A percentile compares a stretch with the other conserved stretches of the same genome.
Evolutionary conservation across 495 filamentous ascomycete genomes (phyloP).

Genomic region (Neurospora sp.): DNA sequence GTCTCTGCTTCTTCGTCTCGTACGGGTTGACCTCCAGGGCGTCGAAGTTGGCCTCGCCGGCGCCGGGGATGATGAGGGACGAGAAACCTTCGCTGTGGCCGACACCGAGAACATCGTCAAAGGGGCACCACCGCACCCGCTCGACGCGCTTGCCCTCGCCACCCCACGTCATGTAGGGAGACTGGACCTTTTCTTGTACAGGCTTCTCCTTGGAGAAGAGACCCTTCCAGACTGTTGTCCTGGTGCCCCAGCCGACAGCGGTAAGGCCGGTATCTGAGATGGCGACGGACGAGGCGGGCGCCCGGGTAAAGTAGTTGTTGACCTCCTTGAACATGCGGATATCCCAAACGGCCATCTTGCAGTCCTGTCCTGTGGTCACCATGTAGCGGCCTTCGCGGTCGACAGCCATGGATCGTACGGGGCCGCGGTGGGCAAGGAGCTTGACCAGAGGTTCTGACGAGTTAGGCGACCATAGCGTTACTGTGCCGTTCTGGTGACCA

Average conservation of each 20-base stretch:
- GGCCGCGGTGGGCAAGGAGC: conserved; percentile 85
- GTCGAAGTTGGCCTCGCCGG: conserved; percentile 95
- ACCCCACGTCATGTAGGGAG: conserved; percentile 89
- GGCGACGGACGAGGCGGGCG: conserved; percentile 72
- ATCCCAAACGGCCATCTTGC: conserved; percentile 92
- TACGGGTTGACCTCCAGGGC: conserved; percentile 92
- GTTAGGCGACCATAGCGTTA: conserved; percentile 95
- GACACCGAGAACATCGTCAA: conserved; percentile 83
- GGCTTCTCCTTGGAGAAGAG: conserved; percentile 58
- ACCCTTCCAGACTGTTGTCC: conserved; percentile 79
- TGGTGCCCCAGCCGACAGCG: conserved; percentile 86
- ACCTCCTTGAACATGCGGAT: conserved; percentile 89
- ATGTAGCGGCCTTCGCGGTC: conserved; percentile 91
- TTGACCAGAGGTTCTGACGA: conserved; percentile 78
- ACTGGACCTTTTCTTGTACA: conserved; percentile 69
- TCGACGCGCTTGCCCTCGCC: conserved; percentile 76
- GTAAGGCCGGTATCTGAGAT: conserved; percentile 84
- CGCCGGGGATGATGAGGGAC: conserved; percentile 80
- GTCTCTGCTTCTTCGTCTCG: conserved; percentile 85
- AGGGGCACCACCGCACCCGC: conserved; percentile 82
- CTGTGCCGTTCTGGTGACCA: conserved; percentile 88
- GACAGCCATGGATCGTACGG: conserved; percentile 77
- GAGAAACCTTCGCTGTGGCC: conserved; percentile 79
- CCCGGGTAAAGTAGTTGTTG: conserved; percentile 76
- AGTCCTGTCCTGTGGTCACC: conserved; percentile 85